phyloP scores from a whole-genome alignment of 495 filamentous ascomycete genomes.

The Parachaetomium inaequale region DNA sequence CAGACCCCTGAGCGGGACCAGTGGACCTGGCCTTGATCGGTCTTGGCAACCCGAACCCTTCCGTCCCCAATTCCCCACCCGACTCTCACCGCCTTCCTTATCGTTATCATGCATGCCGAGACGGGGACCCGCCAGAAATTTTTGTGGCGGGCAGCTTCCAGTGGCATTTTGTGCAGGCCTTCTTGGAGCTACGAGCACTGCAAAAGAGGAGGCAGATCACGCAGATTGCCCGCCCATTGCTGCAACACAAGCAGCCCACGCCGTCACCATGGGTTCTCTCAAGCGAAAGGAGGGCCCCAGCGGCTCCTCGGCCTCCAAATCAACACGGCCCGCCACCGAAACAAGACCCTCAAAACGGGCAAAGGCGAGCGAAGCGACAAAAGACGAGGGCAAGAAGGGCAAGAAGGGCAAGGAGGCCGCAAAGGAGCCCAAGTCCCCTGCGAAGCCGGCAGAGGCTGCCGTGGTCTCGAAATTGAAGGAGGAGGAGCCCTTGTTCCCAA shows the following conservation, averaged over 20 bases:
- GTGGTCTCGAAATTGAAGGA: slow-evolving; percentile 49
- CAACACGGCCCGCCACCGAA: slow-evolving; percentile 32
- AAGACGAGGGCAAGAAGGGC: slow-evolving; percentile 28
- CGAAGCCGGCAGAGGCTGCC: slow-evolving; percentile 27
- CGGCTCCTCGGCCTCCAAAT: slow-evolving; percentile 38
- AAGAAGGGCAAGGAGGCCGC: slow-evolving; percentile 25
- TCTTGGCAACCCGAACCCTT: neutral
- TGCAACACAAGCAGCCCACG: slow-evolving; percentile 3
- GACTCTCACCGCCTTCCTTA: slow-evolving; percentile 28
- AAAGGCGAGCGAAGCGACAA: slow-evolving; percentile 38
- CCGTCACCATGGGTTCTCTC: slow-evolving; percentile 40
- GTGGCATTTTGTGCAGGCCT: slow-evolving; percentile 6
- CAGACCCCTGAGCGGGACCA: neutral
- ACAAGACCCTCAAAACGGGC: slow-evolving; percentile 43
- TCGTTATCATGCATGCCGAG: slow-evolving; percentile 29
- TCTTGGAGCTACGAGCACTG: slow-evolving; percentile 18
- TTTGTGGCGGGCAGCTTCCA: slow-evolving; percentile 27
- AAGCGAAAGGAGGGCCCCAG: slow-evolving; percentile 49
- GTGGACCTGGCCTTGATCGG: neutral
- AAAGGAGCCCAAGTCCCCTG: slow-evolving; percentile 22
- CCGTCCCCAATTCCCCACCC: neutral
- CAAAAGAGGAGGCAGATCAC: slow-evolving; percentile 14
- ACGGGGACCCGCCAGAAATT: slow-evolving; percentile 29
- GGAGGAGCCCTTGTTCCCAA: slow-evolving; percentile 85
- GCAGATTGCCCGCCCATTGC: slow-evolving; percentile 25